Evolutionary conservation across 2,329 filamentous ascomycete species (phyloP).

Genomic region (Cladophialophora psammophila): DNA sequence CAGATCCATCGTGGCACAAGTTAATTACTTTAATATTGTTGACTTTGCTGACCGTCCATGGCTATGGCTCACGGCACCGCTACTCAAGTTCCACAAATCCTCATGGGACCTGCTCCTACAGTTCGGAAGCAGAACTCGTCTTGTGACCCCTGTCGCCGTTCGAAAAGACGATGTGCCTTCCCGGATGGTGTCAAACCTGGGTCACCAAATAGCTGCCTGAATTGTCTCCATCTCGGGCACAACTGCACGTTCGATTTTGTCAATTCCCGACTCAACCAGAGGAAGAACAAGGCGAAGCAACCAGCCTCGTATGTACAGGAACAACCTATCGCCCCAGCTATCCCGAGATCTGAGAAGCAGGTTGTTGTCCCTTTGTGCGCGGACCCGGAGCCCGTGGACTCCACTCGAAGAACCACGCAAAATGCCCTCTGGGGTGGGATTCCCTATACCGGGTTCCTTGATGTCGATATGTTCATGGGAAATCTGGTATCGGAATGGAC

Average conservation of each 20-base stretch:
- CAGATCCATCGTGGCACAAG: background rate
- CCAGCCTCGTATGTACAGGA: background rate
- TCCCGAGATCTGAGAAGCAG: background rate
- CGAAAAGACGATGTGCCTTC: slow-evolving; percentile 28
- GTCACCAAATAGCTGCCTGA: slow-evolving; percentile 18
- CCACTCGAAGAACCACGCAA: background rate
- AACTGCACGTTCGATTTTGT: slow-evolving; percentile 32
- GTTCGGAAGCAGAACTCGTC: slow-evolving; percentile 33
- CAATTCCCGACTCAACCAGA: slow-evolving; percentile 21
- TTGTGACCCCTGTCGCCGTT: slow-evolving; percentile 30
- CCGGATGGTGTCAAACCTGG: slow-evolving; percentile 4
- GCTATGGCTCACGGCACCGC: background rate
- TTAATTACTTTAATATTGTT: background rate
- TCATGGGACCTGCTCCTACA: background rate
- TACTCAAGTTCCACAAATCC: background rate
- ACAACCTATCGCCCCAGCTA: slow-evolving; percentile 14
- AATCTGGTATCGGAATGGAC: slow-evolving; percentile 28
- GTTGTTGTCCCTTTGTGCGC: slow-evolving; percentile 2
- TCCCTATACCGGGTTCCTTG: slow-evolving; percentile 15
- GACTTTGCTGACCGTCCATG: background rate
- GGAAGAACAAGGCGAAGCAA: slow-evolving; percentile 9
- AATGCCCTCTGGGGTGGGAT: slow-evolving; percentile 9
- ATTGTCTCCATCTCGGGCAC: slow-evolving; percentile 25
- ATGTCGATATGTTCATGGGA: slow-evolving; percentile 27
- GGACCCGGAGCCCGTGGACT: background rate